phyloP scores from a whole-genome alignment of 2,329 filamentous ascomycete genomes.

The Hymenoscyphus fructigenus region DNA sequence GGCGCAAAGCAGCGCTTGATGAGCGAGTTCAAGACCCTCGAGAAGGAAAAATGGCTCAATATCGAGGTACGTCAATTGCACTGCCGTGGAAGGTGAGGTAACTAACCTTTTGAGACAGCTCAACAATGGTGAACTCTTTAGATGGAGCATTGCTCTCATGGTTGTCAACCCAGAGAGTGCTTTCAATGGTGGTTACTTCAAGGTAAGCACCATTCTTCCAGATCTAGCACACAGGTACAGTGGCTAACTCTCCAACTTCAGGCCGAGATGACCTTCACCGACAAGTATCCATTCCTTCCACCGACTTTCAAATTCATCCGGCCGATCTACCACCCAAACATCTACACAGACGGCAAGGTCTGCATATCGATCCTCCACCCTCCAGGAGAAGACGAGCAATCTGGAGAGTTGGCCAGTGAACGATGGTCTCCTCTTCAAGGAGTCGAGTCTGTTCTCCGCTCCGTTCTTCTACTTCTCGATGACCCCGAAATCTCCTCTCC shows the following conservation, averaged over 20 bases:
- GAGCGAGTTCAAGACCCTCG: slow-evolving; percentile 79
- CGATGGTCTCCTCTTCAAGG: slow-evolving; percentile 94
- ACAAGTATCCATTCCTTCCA: slow-evolving; percentile 86
- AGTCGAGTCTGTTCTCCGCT: slow-evolving; percentile 91
- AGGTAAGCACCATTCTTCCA: slow-evolving; percentile 42
- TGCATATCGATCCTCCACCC: slow-evolving; percentile 96
- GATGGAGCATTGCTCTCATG: slow-evolving; percentile 86
- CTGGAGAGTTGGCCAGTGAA: slow-evolving; percentile 84
- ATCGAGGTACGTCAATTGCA: slow-evolving; percentile 63
- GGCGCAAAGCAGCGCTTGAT: slow-evolving; percentile 79
- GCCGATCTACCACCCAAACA: slow-evolving; percentile 87
- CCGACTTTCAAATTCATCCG: slow-evolving; percentile 83
- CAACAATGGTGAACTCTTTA: slow-evolving; percentile 77
- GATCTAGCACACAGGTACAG: not conserved
- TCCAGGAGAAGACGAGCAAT: slow-evolving; percentile 89
- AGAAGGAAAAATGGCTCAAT: slow-evolving; percentile 91
- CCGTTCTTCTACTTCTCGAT: slow-evolving; percentile 86
- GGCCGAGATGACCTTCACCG: slow-evolving; percentile 82
- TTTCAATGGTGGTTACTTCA: slow-evolving; percentile 93
- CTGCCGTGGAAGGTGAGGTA: slow-evolving; percentile 6
- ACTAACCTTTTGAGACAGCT: slow-evolving; percentile 40
- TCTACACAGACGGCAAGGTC: slow-evolving; percentile 85
- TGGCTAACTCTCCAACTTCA: slow-evolving; percentile 36
- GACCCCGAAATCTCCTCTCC: slow-evolving; percentile 92
- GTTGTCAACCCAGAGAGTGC: slow-evolving; percentile 89